Evolutionary conservation across 208 protist genomes (phyloP), one percentile per base, ranked within the genome.

Genomic region (Polymyxa betae): DNA sequence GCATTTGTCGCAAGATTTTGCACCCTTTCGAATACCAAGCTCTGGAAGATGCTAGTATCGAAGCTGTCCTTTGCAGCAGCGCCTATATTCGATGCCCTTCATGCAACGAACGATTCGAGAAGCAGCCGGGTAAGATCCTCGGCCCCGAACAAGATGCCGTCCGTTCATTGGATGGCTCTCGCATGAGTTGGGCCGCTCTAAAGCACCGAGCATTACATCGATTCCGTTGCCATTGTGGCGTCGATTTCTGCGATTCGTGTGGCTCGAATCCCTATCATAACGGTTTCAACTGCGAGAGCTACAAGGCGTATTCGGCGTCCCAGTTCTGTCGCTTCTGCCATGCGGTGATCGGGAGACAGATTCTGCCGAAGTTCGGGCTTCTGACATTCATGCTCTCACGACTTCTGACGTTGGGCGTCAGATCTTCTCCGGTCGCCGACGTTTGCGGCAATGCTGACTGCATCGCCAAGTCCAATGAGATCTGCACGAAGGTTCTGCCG

Each of bases 221-320:
- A 82, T 82, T 40, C 72, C 5, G n/a, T 5, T 82, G 72, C 72
- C 5, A 82, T 45, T 82, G 72, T 35, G 35, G 72, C n/a, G 5
- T 5, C 35, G 72, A 82, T 20, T 82, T 5, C 16, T 82, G 72
- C 72, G 72, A 82, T 43, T 35, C 35, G 40, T 82, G 72, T 35
- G 72, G 35, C 12, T 20, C 72, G 72, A n/a, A 38, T 45, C 72
- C 72, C 5, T 82, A 82, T 82, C 72, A 82, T n/a, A 82, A 82
- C 35, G 72, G 72, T 5, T 82, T 82, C 72, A 35, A 82, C n/a
- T 82, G 72, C 72, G 5, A 5, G 35, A 5, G 35, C 5, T 82
- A 38, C 72, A 82, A 82, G 72, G n/a, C 72, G 72, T 82, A 45
- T 43, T 45, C 72, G 72, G 35, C 40, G 72, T 35, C 72, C 16